A percentile compares a stretch with the other conserved stretches of the same genome.
Conservation (phyloP, 2,329 filamentous ascomycete genomes). For the Apiospora kogelbergensis region DNA sequence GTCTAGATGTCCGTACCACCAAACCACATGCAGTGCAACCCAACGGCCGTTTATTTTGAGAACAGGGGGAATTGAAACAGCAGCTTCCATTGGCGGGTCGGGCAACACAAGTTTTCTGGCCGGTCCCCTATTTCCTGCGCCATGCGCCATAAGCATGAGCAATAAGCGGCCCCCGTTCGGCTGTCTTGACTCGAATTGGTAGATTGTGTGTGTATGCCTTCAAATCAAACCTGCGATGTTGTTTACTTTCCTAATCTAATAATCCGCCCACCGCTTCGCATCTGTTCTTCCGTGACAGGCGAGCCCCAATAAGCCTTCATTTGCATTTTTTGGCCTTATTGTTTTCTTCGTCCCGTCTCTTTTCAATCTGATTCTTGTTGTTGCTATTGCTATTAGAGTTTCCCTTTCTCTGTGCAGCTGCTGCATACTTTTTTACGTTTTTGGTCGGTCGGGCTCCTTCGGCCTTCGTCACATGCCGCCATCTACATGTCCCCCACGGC, state of each 20-base stretch:
- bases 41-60: neutral
- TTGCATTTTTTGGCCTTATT: conserved; percentile 15
- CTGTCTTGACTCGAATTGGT: neutral
- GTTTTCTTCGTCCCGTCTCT: neutral
- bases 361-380: neutral
- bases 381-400: neutral
- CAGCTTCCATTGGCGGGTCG: neutral
- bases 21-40: neutral
- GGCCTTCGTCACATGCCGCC: conserved; percentile 29
- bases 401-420: neutral
- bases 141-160: neutral
- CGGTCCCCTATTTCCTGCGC: conserved; percentile 20
- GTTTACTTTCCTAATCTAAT: neutral
- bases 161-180: neutral
- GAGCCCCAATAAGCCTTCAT: neutral
- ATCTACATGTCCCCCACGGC: conserved; percentile 54
- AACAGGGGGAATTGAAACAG: neutral
- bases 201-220: neutral
- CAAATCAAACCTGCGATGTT: neutral
- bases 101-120: neutral
- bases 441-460: conserved; percentile 27
- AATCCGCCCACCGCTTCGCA: neutral
- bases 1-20: neutral
- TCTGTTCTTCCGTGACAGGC: neutral
- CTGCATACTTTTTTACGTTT: neutral